phyloP scores from a whole-genome alignment of 208 protist species.

The Leptomonas pyrrhocoris region DNA sequence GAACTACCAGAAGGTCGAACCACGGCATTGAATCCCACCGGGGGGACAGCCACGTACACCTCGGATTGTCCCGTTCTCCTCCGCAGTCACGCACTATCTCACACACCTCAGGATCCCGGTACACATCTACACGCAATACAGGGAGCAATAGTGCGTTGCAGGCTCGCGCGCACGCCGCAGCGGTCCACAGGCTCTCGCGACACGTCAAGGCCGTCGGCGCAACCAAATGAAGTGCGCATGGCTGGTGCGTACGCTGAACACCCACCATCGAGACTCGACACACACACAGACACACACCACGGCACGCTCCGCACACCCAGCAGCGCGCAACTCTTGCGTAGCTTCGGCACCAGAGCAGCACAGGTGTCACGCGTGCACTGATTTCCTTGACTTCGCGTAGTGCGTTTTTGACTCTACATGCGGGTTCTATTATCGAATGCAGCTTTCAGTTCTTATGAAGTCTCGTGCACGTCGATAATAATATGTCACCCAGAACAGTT shows the following conservation, averaged over 20 bases:
- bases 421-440: too few species aligned
- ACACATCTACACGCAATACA: constrained; percentile 20
- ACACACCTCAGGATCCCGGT: constrained; percentile 57
- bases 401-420: too few species aligned
- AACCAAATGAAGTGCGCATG: constrained; percentile 16
- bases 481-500: too few species aligned
- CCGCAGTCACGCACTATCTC: constrained; percentile 25
- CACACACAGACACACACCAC: not conserved
- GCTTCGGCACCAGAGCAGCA: constrained; percentile 53
- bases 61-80: constrained; percentile 63
- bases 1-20: constrained; percentile 65
- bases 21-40: constrained; percentile 28
- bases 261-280: not conserved
- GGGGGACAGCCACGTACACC: constrained; percentile 37
- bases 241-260: constrained; percentile 22
- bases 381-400: constrained; percentile 41
- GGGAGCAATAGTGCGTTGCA: constrained; percentile 23
- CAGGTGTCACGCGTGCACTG: constrained; percentile 31
- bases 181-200: constrained; percentile 2
- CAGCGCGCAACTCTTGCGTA: constrained; percentile 36
- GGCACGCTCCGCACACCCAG: not conserved
- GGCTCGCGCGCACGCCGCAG: not conserved
- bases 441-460: too few species aligned
- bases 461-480: too few species aligned
- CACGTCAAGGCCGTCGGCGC: constrained; percentile 23